Evolutionary conservation across 1,284 basidiomycete species (phyloP), one percentile per base, ranked within the genome.

Genomic region (Pyrrhoderma noxium): DNA sequence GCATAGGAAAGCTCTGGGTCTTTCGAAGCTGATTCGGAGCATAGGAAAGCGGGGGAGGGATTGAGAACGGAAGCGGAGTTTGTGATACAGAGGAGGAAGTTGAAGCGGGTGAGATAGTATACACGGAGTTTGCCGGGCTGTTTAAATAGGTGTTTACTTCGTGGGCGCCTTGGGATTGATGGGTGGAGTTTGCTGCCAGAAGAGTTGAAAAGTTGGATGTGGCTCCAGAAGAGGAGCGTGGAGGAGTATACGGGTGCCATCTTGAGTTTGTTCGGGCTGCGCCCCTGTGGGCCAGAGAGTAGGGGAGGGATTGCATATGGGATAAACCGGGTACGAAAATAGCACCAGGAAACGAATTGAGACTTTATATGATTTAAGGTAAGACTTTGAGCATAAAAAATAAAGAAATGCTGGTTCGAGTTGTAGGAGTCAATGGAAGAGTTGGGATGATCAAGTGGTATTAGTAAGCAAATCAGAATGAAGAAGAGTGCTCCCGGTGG

Each of bases 121-220:
- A 63, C 66, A 77, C 69, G 66, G 74, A 73, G 36, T 75, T 72
- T 42, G 74, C 64, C n/a, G 82, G 82, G 59, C 83, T 83, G 69
- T 77, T 71, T 56, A 79, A 69, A 69, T 74, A 76, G 42, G 57
- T 55, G 27, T 31, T 31, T 69, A 59, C 31, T 74, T 66, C 47
- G 75, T 70, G 60, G 68, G 70, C 58, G 71, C 67, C 44, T 71
- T 67, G 46, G 68, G 57, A 62, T 45, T 53, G 49, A 37, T 42
- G n/a, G 8, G 38, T 18, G 38, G 38, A 8, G 38, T 40, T 40
- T 22, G 38, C 5, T 16, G n/a, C 46, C 62, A 62, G 49, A 58
- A 22, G 14, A 7, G 38, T 7, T 22, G 67, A 49, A 63, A 67
- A 47, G 52, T 64, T 62, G 40, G 49, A 50, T 36, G 51, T 56